These are phyloP conservation scores for Coemansia sp. DNA, from an alignment of 192 early-diverging fungal species.

Conservation along the genomic window DNA sequence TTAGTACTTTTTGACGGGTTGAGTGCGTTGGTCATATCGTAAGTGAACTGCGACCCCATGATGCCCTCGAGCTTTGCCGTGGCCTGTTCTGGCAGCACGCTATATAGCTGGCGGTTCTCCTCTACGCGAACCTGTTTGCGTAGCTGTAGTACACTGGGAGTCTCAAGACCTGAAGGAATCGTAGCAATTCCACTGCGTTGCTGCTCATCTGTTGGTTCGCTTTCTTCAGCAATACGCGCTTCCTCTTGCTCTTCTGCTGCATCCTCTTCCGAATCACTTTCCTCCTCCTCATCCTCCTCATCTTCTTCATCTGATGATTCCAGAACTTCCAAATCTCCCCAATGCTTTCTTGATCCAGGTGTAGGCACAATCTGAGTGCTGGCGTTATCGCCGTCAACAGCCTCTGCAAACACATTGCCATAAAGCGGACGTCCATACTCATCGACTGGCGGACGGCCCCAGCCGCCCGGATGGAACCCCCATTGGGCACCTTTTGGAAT, in stretches of 20 bases:
- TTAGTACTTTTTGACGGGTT: conserved; percentile 53
- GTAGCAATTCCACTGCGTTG: conserved; percentile 61
- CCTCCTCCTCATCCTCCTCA: conserved; percentile 70
- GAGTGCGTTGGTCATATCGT: conserved; percentile 63
- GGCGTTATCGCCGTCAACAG: conserved; percentile 18
- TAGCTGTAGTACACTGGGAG: conserved; percentile 88
- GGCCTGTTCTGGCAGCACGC: conserved; percentile 76
- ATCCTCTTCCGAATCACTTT: conserved; percentile 27
- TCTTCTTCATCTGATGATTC: conserved; percentile 64
- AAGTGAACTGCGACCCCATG: conserved; percentile 93
- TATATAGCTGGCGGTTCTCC: conserved; percentile 64
- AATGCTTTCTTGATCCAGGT: conserved; percentile 54
- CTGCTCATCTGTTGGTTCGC: conserved; percentile 52
- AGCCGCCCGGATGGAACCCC: conserved; percentile 97
- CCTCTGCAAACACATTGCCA: conserved; percentile 90
- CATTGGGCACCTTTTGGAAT: conserved; percentile 97
- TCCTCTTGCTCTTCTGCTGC: conserved; percentile 54
- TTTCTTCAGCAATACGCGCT: conserved; percentile 56
- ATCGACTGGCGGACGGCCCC: conserved; percentile 83
- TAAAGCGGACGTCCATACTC: conserved; percentile 89
- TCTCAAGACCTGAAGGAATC: conserved; percentile 66
- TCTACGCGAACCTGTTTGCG: conserved; percentile 65
- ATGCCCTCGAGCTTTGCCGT: conserved; percentile 70
- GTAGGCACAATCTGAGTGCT: not conserved
- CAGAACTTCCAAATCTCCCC: conserved; percentile 87